Evolutionary conservation across 1,284 basidiomycete species (phyloP), one percentile per base, ranked within the genome.

Genomic region (Ceratobasidium sp.): DNA sequence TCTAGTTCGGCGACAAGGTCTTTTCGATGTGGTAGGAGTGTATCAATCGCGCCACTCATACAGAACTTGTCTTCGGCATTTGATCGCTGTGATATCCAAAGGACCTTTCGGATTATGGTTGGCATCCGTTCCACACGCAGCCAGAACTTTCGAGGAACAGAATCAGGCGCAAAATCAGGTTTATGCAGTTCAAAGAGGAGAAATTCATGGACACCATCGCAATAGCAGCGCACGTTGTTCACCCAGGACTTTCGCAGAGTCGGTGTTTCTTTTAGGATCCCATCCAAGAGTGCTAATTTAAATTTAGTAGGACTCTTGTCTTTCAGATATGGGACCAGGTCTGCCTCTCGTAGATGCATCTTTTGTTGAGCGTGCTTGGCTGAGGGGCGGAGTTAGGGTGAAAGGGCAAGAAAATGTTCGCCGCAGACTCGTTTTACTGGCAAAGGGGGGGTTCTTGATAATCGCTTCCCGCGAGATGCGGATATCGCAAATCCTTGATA

Each of bases 71-170:
- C 54, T 17, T 56, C 15, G 7, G 54, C 54, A 31, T n/a, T 8
- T 29, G 54, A n/a, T 31, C n/a, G 15, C 29, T 56, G 54, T 8
- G 54, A 56, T 56, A 31, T 17, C 22, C 54, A 15, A 7, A 56
- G 54, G 6, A 29, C 29, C 54, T 15, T 29, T 29, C 54, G 54
- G 29, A 22, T 27, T 22, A 56, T n/a, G 6, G 22, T 29, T 5
- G 54, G 54, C 54, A 56, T 56, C 17, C 54, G 54, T 5, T 56
- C 54, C 15, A 56, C 15, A 24, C 54, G 54, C 54, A 56, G 22
- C 54, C 54, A 56, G 27, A 56, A 56, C 54, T 56, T 56, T 29
- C 29, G 36, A 41, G 36, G 36, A 4, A 41, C 6, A 41, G 36
- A 41, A 4, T 4, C 36, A 11, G 36, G n/a, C 54, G 8, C 54